Base-by-base conservation (phyloP, 345 rosid genomes). In the Populus simonii region DNA sequence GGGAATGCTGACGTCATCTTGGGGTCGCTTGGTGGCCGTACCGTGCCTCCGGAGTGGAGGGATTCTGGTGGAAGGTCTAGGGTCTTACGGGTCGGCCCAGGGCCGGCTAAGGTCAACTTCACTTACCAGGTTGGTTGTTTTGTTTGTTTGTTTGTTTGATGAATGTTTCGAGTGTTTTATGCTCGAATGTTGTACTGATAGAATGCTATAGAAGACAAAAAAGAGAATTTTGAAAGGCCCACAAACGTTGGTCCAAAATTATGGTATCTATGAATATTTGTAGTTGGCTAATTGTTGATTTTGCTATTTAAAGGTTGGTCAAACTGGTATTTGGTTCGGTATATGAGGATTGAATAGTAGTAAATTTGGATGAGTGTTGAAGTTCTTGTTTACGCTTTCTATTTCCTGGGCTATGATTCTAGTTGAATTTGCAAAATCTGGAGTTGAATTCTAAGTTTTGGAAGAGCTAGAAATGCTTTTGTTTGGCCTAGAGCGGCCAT, bases 1-100 rank as follows among this genome's bases (percentile, higher is more conserved):
- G 89, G 78, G 84, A 87, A 87, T 79, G 99, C 97, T 23, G 89
- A 86, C 79, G 82, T 76, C 87, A 80, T 96, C 12, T 81, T 96
- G 81, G 84, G 86, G 66, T 85, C 93, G 45, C 91, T 96, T 0
- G 83, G 85, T 25, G 99, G 97, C 20, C 79, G 72, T 23, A 53
- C 74, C 66, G 88, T 78, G 68, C 97, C 98, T 33, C 74, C 76
- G n/a, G 87, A 80, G 80, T 92, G 96, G 99, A 71, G 83, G 38
- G 76, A 76, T 72, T 77, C 89, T 79, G 80, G 87, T 55, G 23
- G 25, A 22, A 55, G 84, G 79, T 67, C 84, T 17, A 78, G 79
- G 76, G 85, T 84, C 22, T 73, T 72, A 12, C 80, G 86, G 80
- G 88, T 90, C 62, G 97, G 98, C 27, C 92, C 99, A 2, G 97